phyloP scores from a whole-genome alignment of 495 filamentous ascomycete genomes.

The Clohesyomyces aquaticus region DNA sequence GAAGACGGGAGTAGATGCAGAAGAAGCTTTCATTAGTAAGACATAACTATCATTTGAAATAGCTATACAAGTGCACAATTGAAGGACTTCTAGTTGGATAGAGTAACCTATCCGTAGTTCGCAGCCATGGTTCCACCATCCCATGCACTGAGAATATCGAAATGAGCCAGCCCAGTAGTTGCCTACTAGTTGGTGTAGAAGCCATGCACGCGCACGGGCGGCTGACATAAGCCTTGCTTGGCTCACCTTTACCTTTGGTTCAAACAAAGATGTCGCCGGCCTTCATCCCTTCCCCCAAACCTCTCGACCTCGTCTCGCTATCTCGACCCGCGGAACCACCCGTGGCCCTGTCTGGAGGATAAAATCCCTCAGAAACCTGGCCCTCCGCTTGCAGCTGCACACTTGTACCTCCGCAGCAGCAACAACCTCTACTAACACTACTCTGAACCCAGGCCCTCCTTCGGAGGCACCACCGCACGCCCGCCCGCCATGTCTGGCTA shows the following conservation, averaged over 20 bases:
- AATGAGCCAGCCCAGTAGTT: no score
- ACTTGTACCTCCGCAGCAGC: not conserved
- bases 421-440: not conserved
- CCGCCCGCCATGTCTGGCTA: conserved; percentile 33
- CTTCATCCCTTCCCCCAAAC: not conserved
- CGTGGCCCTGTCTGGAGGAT: not conserved
- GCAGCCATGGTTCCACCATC: no score
- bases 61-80: no score
- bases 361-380: not conserved
- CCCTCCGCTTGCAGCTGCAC: not conserved
- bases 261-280: not conserved
- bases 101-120: no score
- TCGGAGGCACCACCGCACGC: no score
- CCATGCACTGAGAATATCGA: no score
- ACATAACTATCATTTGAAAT: no score
- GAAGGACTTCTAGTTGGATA: no score
- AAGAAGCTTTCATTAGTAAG: no score
- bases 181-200: not conserved
- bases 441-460: no score
- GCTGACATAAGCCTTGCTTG: not conserved
- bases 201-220: not conserved
- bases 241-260: not conserved
- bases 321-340: not conserved
- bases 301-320: not conserved
- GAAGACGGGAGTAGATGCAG: not conserved